These are phyloP conservation scores for Pichia sp. DNA, from an alignment of 1,139 yeast genomes.

Conservation along the genomic window DNA sequence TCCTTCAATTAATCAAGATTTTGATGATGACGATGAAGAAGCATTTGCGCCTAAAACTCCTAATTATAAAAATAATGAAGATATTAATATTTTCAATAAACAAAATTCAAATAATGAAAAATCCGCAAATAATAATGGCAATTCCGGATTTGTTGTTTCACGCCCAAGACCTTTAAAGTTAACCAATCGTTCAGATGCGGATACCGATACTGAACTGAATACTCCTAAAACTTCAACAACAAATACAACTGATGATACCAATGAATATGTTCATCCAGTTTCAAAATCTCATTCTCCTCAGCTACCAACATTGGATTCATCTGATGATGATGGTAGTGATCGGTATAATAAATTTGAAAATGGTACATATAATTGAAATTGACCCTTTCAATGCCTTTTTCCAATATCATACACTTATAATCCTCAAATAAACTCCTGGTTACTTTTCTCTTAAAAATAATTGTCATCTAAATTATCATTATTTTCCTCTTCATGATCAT, in stretches of 20 bases:
- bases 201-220: neutral
- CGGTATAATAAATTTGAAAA: neutral
- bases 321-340: neutral
- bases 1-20: constrained; percentile 17
- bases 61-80: constrained; percentile 3
- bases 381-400: no score
- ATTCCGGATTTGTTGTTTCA: constrained; percentile 26
- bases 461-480: no score
- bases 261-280: constrained; percentile 6
- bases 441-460: no score
- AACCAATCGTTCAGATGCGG: constrained; percentile 7
- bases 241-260: constrained; percentile 7
- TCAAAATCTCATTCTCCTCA: constrained; percentile 4
- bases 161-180: constrained; percentile 19
- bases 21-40: constrained; percentile 23
- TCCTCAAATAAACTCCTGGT: no score
- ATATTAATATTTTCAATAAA: constrained; percentile 1
- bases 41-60: constrained; percentile 4
- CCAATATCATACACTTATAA: no score
- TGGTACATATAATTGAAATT: neutral
- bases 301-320: constrained; percentile 2
- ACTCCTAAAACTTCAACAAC: constrained; percentile 3
- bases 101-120: neutral
- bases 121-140: constrained; percentile 5
- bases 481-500: no score